Conservation (phyloP, 2,329 filamentous ascomycete species). For the Ceratocystis variospora region DNA sequence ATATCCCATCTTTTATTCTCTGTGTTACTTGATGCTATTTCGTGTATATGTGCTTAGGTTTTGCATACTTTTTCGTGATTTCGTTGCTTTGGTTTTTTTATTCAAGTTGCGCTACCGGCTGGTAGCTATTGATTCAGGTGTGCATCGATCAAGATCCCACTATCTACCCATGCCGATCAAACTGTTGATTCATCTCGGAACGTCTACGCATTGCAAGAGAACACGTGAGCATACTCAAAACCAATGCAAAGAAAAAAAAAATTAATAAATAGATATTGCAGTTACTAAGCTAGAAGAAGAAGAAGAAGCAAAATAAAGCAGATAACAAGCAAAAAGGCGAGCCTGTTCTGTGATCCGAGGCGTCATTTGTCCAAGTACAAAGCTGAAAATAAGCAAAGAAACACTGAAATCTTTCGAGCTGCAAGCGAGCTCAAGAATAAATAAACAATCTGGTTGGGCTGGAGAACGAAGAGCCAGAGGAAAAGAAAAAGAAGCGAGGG, state of each 20-base stretch:
- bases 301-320: background rate
- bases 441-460: background rate
- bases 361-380: background rate
- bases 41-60: background rate
- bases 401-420: too few relatives aligned
- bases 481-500: background rate
- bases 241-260: background rate
- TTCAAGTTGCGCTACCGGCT: background rate
- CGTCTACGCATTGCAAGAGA: too few relatives aligned
- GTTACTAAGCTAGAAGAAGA: background rate
- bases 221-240: background rate
- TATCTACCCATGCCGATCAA: background rate
- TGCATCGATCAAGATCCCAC: background rate
- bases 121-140: background rate
- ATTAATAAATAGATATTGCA: background rate
- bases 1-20: background rate
- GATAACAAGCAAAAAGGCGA: too few relatives aligned
- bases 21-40: background rate
- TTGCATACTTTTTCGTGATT: background rate
- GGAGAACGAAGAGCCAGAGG: background rate
- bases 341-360: constrained; percentile 8
- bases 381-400: background rate
- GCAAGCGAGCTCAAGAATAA: background rate
- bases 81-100: background rate
- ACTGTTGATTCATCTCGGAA: background rate